These are phyloP conservation scores for Penicillium sp. DNA, from an alignment of 2,329 filamentous ascomycete genomes.

Conservation along the genomic window DNA sequence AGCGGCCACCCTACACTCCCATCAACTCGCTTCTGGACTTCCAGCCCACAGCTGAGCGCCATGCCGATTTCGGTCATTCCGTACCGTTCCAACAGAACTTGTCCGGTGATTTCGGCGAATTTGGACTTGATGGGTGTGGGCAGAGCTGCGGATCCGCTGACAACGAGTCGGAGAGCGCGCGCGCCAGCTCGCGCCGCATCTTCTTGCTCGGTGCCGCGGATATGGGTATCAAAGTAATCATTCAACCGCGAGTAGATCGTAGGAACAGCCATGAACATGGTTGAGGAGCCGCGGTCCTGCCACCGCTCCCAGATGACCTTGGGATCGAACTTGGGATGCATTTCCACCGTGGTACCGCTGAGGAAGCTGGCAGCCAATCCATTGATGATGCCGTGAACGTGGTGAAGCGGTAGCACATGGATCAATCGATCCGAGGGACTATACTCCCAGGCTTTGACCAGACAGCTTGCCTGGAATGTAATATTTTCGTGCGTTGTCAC, in stretches of 20 bases:
- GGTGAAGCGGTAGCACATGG: constrained; percentile 54
- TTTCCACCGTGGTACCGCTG: constrained; percentile 51
- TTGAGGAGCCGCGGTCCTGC: constrained; percentile 42
- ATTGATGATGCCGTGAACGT: constrained; percentile 55
- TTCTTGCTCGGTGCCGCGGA: constrained; percentile 39
- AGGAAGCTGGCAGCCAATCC: constrained; percentile 52
- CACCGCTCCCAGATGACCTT: constrained; percentile 51
- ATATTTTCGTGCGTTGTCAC: constrained; percentile 47
- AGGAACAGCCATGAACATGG: constrained; percentile 55
- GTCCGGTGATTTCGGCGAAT: constrained; percentile 44
- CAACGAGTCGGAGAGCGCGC: constrained; percentile 38
- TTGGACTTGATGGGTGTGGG: constrained; percentile 45
- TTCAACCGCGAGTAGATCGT: constrained; percentile 54
- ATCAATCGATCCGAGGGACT: constrained; percentile 47
- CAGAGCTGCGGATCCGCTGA: constrained; percentile 48
- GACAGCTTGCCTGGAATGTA: constrained; percentile 33
- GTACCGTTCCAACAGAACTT: constrained; percentile 51
- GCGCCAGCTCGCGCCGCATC: constrained; percentile 34
- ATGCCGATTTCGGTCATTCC: constrained; percentile 56
- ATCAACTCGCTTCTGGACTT: constrained; percentile 43
- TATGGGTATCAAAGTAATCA: constrained; percentile 46
- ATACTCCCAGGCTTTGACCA: constrained; percentile 37
- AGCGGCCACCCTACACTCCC: constrained; percentile 53
- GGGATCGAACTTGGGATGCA: constrained; percentile 49
- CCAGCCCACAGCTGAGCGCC: constrained; percentile 48